A percentile compares a stretch with the other conserved stretches of the same genome.
Conservation (phyloP, 306 rosid genomes). For the Boehmeria nivea region DNA sequence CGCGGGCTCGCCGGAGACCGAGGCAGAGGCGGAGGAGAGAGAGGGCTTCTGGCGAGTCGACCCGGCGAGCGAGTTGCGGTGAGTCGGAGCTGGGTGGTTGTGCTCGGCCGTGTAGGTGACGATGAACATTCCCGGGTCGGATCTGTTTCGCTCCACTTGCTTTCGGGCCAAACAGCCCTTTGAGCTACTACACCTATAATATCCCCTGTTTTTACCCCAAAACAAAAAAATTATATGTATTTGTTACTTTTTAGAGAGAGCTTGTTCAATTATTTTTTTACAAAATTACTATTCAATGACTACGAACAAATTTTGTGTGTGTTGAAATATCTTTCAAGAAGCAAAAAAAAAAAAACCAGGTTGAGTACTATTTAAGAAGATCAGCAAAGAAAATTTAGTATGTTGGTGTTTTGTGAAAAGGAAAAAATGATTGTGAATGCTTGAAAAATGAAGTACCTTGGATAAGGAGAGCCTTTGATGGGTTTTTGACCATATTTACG, state of each 20-base stretch:
- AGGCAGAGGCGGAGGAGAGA: slow-evolving; percentile 28
- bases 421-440: not conserved
- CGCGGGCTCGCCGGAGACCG: slow-evolving; percentile 22
- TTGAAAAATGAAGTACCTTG: slow-evolving; percentile 45
- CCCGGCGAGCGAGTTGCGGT: slow-evolving; percentile 93
- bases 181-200: slow-evolving; percentile 94
- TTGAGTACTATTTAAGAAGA: not conserved
- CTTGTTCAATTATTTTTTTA: not conserved
- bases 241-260: too few species aligned
- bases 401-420: not conserved
- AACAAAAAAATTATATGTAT: slow-evolving; percentile 2
- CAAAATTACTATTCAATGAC: too few species aligned
- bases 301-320: too few species aligned
- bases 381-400: not conserved
- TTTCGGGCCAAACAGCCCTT: slow-evolving; percentile 95
- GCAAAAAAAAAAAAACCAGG: too few species aligned
- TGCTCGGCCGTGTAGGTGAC: slow-evolving; percentile 94
- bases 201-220: slow-evolving; percentile 57
- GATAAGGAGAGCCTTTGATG: slow-evolving; percentile 95
- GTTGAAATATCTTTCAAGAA: too few species aligned
- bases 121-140: slow-evolving; percentile 90
- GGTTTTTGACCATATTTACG: slow-evolving; percentile 97
- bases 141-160: slow-evolving; percentile 87
- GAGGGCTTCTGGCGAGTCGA: slow-evolving; percentile 79
- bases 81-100: slow-evolving; percentile 96